Percentiles rank a stretch among this genome's conserved stretches.
Evolutionary conservation across 495 filamentous ascomycete species (phyloP).

Genomic region (Lasiosphaeria hispida): DNA sequence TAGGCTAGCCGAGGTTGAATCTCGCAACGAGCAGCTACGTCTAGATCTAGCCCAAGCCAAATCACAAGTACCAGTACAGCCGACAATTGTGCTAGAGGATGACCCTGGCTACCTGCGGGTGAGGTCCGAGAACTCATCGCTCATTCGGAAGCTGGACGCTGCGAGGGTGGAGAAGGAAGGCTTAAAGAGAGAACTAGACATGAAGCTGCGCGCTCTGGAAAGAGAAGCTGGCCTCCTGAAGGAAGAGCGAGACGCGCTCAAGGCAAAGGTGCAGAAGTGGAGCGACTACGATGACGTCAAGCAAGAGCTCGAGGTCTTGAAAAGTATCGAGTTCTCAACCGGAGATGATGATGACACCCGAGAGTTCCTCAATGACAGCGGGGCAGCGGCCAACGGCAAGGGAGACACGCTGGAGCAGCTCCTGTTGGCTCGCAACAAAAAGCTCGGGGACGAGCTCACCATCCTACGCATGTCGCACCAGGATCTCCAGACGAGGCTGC

Average conservation of each 20-base stretch:
- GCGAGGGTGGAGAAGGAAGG: slow-evolving; percentile 77
- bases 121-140: slow-evolving; percentile 85
- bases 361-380: slow-evolving; percentile 42
- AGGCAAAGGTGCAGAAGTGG: slow-evolving; percentile 79
- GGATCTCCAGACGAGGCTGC: slow-evolving; percentile 78
- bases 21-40: slow-evolving; percentile 88
- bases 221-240: slow-evolving; percentile 64
- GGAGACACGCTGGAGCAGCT: slow-evolving; percentile 87
- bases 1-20: slow-evolving; percentile 85
- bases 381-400: slow-evolving; percentile 54
- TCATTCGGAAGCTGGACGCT: slow-evolving; percentile 83
- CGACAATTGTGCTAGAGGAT: slow-evolving; percentile 64
- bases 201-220: slow-evolving; percentile 69
- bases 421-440: slow-evolving; percentile 89
- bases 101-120: slow-evolving; percentile 83
- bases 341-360: slow-evolving; percentile 74
- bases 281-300: slow-evolving; percentile 95
- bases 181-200: slow-evolving; percentile 68
- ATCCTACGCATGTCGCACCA: slow-evolving; percentile 91
- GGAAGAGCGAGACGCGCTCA: slow-evolving; percentile 68
- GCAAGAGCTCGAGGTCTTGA: slow-evolving; percentile 91
- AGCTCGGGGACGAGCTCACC: slow-evolving; percentile 88
- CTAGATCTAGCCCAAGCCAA: slow-evolving; percentile 86
- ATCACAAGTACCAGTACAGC: slow-evolving; percentile 64
- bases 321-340: slow-evolving; percentile 94